These are phyloP conservation scores for Alternaria gaisen DNA, from an alignment of 2,329 filamentous ascomycete species.

Conservation along the genomic window DNA sequence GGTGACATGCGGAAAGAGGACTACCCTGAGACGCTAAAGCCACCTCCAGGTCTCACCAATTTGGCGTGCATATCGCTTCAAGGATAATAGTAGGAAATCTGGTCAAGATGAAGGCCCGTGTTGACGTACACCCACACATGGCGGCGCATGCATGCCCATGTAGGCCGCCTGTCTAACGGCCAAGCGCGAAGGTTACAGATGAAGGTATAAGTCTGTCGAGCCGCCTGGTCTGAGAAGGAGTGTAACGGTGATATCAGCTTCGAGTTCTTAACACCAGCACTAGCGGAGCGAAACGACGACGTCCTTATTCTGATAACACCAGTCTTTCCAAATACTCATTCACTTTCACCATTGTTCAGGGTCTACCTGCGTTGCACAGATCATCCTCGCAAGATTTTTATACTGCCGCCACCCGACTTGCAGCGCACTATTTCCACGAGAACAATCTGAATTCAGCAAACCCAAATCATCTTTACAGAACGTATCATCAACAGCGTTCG, in stretches of 20 bases:
- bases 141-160: conserved; percentile 39
- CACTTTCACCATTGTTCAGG: not conserved
- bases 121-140: conserved; percentile 39
- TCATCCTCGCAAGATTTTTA: not conserved
- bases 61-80: conserved; percentile 41
- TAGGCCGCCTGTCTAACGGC: conserved; percentile 41
- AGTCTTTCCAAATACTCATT: not conserved
- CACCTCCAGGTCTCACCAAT: conserved; percentile 43
- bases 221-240: conserved; percentile 27
- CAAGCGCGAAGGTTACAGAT: conserved; percentile 28
- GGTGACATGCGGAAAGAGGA: conserved; percentile 31
- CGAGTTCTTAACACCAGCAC: conserved; percentile 19
- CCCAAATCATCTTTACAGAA: not conserved
- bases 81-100: conserved; percentile 25
- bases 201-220: conserved; percentile 42
- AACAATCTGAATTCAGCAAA: not conserved
- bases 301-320: not conserved
- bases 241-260: conserved; percentile 26
- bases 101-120: conserved; percentile 34
- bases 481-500: not conserved
- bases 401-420: not conserved
- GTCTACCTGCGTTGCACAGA: not conserved
- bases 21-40: conserved; percentile 38
- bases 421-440: not conserved
- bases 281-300: not conserved